Evolutionary conservation across 2,329 filamentous ascomycete genomes (phyloP), one percentile per base, ranked within the genome.

Genomic region (Ramichloridium luteum): DNA sequence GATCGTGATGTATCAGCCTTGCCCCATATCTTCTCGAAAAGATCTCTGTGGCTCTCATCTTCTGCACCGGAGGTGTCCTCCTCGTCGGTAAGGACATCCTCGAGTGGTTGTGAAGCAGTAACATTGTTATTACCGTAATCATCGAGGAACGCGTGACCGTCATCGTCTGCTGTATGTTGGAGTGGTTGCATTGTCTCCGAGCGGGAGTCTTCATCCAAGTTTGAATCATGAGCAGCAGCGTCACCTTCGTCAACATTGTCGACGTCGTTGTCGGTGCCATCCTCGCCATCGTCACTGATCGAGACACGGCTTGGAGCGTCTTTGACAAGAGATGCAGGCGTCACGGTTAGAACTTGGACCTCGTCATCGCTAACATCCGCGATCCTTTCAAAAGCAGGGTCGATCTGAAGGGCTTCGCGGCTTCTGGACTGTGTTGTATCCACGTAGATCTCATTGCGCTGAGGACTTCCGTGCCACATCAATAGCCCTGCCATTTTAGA

Each of bases 161-260:
- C 8, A 23, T n/a, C 20, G n/a, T 23, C 20, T 23, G 20, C 8
- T 23, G 8, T n/a, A 8, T n/a, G 20, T n/a, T 23, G 20, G 8
- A n/a, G 20, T 23, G 8, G 8, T 23, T n/a, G 20, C 20, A 8
- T 23, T 23, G 20, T n/a, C n/a, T n/a, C n/a, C n/a, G n/a, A n/a
- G n/a, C 20, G 8, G 20, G 8, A 8, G 20, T n/a, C n/a, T 23
- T 23, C 8, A 23, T n/a, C 20, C 8, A 8, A 8, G n/a, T n/a
- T 23, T 23, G 8, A n/a, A 23, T 23, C 20, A 23, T 23, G n/a
- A n/a, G n/a, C n/a, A n/a, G n/a, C n/a, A n/a, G n/a, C 20, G 20
- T n/a, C n/a, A 23, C 20, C 8, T 23, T 23, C 20, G n/a, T 23
- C 20, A 8, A 8, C 20, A 23, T 23, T n/a, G n/a, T n/a, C n/a